These are phyloP conservation scores for Aspergillus sp. DNA, from an alignment of 2,329 filamentous ascomycete genomes.

Conservation along the genomic window DNA sequence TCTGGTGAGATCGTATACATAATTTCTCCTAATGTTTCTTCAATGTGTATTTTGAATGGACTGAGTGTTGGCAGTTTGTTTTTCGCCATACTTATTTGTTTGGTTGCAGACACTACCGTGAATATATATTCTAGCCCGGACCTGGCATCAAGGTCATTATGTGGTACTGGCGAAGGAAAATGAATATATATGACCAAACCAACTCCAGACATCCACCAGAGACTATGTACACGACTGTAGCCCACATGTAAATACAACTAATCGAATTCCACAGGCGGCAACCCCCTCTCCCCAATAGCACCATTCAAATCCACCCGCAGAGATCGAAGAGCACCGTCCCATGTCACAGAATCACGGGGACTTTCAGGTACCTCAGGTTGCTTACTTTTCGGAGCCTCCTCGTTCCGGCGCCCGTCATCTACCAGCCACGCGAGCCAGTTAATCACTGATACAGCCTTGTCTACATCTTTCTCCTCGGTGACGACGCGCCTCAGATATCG, in stretches of 20 bases:
- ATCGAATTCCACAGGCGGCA: conserved; percentile 41
- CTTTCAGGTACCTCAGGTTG: background rate
- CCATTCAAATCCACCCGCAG: conserved; percentile 38
- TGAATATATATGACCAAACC: background rate
- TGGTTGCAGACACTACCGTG: too few relatives aligned
- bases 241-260: conserved; percentile 8
- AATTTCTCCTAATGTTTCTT: too few relatives aligned
- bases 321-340: conserved; percentile 31
- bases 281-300: conserved; percentile 38
- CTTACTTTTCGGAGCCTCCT: conserved; percentile 7
- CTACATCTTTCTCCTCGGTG: conserved; percentile 66
- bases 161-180: too few relatives aligned
- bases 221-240: too few relatives aligned
- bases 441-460: conserved; percentile 63
- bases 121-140: too few relatives aligned
- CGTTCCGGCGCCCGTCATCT: conserved; percentile 31
- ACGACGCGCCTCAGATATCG: conserved; percentile 69
- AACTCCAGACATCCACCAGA: background rate
- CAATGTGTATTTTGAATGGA: too few relatives aligned
- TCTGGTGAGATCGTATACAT: too few relatives aligned
- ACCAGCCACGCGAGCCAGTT: conserved; percentile 53
- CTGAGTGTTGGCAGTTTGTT: too few relatives aligned
- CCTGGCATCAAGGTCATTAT: too few relatives aligned
- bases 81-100: background rate
- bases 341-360: conserved; percentile 20